Evolutionary conservation across 352 stramenopile species (phyloP), one percentile per base, ranked within the genome.

Genomic region (Phytophthora nicotianae): DNA sequence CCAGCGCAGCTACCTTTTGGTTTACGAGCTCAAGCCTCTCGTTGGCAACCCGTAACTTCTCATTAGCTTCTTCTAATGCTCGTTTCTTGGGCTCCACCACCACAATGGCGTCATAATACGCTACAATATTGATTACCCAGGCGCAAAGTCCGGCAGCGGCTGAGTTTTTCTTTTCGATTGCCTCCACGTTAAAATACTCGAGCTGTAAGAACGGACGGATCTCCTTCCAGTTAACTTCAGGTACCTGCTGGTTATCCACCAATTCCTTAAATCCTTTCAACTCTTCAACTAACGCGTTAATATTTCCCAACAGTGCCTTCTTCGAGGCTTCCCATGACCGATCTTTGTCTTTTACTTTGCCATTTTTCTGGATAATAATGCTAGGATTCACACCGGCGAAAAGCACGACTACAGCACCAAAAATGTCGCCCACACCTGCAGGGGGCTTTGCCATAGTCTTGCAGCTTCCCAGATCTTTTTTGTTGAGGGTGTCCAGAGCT

Each of bases 91-190:
- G 95, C 62, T 98, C 94, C 1, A 98, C 91, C 0, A 94, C 91
- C 11, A 98, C 68, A 42, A 98, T 92, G 29, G 97, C 95, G 61
- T 98, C 93, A 53, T 98, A 98, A 75, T 98, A 98, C 17, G 79
- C 72, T 3, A 98, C 92, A 50, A 98, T 98, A 51, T 95, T 95
- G 63, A 95, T 88, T 20, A 93, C 86, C 83, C 84, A 93, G 0
- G 86, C 81, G 61, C 86, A 95, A 1, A 95, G 42, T 5, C 84
- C 84, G 3, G 86, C 86, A 3, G 86, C 77, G 0, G 86, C 86
- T 14, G 84, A 92, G 50, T 93, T 93, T 45, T 91, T 92, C 64
- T 92, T 92, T 41, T 92, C 86, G 7, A 95, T 95, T 23, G 61
- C 74, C 46, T 95, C 84, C 27, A 93, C 84, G 20, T 69, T 91